These are phyloP conservation scores for Gossypium schwendimanii DNA, from an alignment of 441 rosid species.

Conservation along the genomic window DNA sequence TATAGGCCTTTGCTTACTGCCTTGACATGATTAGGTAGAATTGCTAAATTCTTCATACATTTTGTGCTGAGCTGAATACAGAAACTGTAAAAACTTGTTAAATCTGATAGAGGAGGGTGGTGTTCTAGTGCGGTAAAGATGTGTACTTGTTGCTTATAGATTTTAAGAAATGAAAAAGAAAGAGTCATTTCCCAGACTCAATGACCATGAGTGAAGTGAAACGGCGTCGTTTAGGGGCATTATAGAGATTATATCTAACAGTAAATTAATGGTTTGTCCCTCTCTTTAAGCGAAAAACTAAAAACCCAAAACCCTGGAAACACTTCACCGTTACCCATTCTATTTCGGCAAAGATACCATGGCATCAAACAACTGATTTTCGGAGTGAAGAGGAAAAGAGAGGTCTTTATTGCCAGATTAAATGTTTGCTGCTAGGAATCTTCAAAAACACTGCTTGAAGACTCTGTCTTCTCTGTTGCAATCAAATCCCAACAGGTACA, in stretches of 20 bases:
- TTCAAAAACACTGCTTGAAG: constrained; percentile 36
- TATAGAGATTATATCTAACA: background rate
- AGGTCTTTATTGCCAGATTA: background rate
- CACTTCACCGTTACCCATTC: background rate
- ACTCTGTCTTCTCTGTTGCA: constrained; percentile 41
- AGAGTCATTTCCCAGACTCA: too few relatives aligned
- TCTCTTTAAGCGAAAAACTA: background rate
- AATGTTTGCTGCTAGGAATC: constrained; percentile 59
- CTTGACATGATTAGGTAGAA: too few relatives aligned
- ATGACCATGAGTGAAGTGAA: too few relatives aligned
- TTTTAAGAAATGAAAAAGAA: too few relatives aligned
- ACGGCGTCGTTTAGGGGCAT: background rate
- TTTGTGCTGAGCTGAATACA: too few relatives aligned
- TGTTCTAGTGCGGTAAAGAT: too few relatives aligned
- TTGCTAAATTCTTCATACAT: too few relatives aligned
- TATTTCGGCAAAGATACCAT: background rate
- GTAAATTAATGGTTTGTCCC: background rate
- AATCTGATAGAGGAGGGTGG: too few relatives aligned
- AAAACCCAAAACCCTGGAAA: constrained; percentile 18
- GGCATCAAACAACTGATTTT: background rate
- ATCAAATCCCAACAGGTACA: constrained; percentile 44
- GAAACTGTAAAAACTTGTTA: too few relatives aligned
- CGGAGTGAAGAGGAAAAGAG: background rate
- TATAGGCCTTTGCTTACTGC: too few relatives aligned
- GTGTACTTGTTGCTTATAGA: too few relatives aligned